These are phyloP conservation scores for Arthrobotrys sinensis DNA, from an alignment of 2,329 filamentous ascomycete species.

Conservation along the genomic window DNA sequence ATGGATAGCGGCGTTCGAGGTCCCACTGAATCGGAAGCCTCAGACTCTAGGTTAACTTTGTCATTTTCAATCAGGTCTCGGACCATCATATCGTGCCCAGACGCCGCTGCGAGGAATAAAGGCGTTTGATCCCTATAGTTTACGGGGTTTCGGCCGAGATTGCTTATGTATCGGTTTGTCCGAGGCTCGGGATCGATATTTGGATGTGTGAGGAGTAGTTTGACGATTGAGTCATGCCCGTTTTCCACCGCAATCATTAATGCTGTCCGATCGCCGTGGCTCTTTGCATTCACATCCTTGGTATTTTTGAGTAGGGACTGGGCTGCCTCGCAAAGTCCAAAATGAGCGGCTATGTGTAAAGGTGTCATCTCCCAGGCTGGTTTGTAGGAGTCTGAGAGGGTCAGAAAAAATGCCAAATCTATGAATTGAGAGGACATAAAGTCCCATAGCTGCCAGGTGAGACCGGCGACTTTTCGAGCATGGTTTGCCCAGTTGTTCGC, in stretches of 20 bases:
- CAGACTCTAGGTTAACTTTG: neutral
- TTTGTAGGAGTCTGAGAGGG: too few species aligned
- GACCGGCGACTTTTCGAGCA: neutral
- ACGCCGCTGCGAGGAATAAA: too few species aligned
- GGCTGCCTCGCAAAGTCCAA: neutral
- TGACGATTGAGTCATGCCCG: neutral
- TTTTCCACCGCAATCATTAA: neutral
- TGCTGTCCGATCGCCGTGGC: neutral
- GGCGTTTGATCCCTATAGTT: too few species aligned
- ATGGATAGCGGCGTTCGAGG: too few species aligned
- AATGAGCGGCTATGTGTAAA: neutral
- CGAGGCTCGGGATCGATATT: too few species aligned
- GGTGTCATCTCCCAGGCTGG: neutral
- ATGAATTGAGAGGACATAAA: neutral
- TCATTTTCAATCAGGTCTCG: neutral
- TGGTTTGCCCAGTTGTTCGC: constrained; percentile 15
- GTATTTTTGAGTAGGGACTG: neutral
- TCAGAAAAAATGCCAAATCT: too few species aligned
- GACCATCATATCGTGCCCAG: too few species aligned
- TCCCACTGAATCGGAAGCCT: neutral
- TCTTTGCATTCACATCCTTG: neutral
- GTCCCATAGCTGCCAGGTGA: neutral
- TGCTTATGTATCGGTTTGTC: too few species aligned
- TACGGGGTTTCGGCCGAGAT: too few species aligned
- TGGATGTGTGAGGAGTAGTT: neutral